phyloP scores from a whole-genome alignment of 2,329 filamentous ascomycete genomes.

The Anisogramma anomala region DNA sequence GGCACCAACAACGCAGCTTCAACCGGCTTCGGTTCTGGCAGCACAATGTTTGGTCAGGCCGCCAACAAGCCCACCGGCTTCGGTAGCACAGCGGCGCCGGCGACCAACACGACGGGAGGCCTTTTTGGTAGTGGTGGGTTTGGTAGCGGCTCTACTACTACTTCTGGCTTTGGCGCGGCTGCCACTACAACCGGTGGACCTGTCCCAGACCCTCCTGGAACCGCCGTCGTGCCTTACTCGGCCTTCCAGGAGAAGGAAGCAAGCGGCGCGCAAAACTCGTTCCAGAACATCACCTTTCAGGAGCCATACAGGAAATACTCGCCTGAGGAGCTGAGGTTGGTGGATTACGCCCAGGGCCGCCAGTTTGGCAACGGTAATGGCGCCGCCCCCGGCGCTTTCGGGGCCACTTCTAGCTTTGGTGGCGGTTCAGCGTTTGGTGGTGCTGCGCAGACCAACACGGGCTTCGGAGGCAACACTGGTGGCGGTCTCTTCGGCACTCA shows the following conservation, averaged over 20 bases:
- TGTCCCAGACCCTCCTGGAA: conserved; percentile 54
- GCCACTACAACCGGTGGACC: conserved; percentile 37
- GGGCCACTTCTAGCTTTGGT: conserved; percentile 41
- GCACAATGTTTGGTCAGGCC: conserved; percentile 38
- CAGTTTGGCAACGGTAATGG: conserved; percentile 79
- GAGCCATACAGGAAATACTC: conserved; percentile 81
- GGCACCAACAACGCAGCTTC: conserved; percentile 23
- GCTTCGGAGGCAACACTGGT: conserved; percentile 24
- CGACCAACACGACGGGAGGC: conserved; percentile 27
- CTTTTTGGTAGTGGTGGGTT: conserved; percentile 42
- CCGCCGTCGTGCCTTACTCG: conserved; percentile 56
- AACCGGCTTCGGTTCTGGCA: conserved; percentile 27
- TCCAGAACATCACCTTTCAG: conserved; percentile 70
- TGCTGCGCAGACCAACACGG: conserved; percentile 27
- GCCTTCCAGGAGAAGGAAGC: conserved; percentile 64
- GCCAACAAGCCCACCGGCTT: conserved; percentile 35
- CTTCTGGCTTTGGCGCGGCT: conserved; percentile 31
- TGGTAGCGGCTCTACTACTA: conserved; percentile 25
- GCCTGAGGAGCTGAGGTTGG: conserved; percentile 69
- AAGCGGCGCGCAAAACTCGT: conserved; percentile 48
- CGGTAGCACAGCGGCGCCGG: conserved; percentile 27
- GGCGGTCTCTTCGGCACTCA: conserved; percentile 30
- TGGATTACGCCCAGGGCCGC: conserved; percentile 80
- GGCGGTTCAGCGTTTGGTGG: conserved; percentile 35
- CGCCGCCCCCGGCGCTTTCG: conserved; percentile 77